phyloP scores from a whole-genome alignment of 2,329 filamentous ascomycete species.

The Microsporum audouinii region DNA sequence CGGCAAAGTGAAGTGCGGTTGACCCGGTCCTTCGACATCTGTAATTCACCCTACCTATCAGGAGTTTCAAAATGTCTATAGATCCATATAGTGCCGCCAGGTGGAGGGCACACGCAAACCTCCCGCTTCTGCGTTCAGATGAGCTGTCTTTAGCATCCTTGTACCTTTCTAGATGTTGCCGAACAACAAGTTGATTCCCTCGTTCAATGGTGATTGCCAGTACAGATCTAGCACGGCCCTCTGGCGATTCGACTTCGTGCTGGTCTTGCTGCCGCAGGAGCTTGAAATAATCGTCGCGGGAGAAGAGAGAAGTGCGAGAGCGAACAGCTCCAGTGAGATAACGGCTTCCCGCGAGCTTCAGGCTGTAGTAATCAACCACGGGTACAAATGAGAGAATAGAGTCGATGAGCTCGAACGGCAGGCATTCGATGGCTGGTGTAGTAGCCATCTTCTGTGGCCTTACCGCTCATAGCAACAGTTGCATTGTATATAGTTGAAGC shows the following conservation, averaged over 20 bases:
- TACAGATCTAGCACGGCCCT: neutral
- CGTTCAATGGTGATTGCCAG: constrained; percentile 9
- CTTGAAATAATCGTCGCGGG: neutral
- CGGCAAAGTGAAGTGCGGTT: constrained; percentile 8
- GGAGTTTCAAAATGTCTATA: constrained; percentile 3
- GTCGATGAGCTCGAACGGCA: neutral
- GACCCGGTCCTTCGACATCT: neutral
- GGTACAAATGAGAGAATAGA: constrained; percentile 1
- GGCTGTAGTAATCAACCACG: constrained; percentile 6
- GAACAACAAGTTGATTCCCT: constrained; percentile 2
- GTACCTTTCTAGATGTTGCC: constrained; percentile 2
- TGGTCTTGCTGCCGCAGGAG: neutral
- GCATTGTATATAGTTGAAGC: neutral
- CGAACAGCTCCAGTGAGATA: constrained; percentile 8
- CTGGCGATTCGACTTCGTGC: neutral
- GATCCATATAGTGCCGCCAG: constrained; percentile 7
- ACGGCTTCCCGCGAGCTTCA: constrained; percentile 8
- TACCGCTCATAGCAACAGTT: neutral
- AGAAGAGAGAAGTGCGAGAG: neutral
- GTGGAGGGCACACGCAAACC: constrained; percentile 1
- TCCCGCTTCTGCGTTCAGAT: neutral
- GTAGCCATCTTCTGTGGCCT: neutral
- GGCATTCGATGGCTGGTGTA: neutral
- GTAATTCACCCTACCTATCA: constrained; percentile 1
- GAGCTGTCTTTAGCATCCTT: neutral